Evolutionary conservation across 306 rosid species (phyloP), one percentile per base, ranked within the genome.

Genomic region (Cajanus cajan): DNA sequence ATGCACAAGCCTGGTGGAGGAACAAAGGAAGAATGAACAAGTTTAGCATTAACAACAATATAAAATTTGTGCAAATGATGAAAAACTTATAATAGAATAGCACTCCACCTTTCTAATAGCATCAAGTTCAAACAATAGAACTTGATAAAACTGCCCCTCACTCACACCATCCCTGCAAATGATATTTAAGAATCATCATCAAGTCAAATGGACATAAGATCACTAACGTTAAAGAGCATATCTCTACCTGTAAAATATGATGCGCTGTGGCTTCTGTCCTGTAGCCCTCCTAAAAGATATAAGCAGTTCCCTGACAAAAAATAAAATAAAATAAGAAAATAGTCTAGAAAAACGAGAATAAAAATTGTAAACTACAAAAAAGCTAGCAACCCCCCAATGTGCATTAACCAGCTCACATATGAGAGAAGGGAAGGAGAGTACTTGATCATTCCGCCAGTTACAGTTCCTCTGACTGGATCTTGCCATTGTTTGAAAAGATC

Each of bases 371-470:
- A 5, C 47, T 34, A 41, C 1, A 16, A 24, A 19, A 19, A 28
- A 37, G 55, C n/a, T 43, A 73, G 12, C 16, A 4, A 2, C 47
- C 43, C 73, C 48, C 21, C 18, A 28, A 36, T 65, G 64, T 43
- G 36, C 39, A 64, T 45, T 73, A 73, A 44, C 5, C 12, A 7
- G 40, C 61, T 33, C 36, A 54, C 36, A 74, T 21, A 52, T 48
- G 37, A 59, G 24, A 33, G 54, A 68, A 73, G 84, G 54, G 50
- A 31, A 41, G 54, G 34, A 70, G 67, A 37, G 24, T 87, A 96
- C 99, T 90, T 93, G 71, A 96, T 89, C 99, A 96, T 96, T 83
- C 99, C 99, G 24, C 99, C 99, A 12, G 98, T 74, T 7, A 89
- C 78, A 9, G 90, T 68, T n/a, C 99, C 99, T 82, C 89, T 86